A percentile compares a stretch with the other conserved stretches of the same genome.
Conservation (phyloP, 2,329 filamentous ascomycete genomes). For the Amphichorda felina region DNA sequence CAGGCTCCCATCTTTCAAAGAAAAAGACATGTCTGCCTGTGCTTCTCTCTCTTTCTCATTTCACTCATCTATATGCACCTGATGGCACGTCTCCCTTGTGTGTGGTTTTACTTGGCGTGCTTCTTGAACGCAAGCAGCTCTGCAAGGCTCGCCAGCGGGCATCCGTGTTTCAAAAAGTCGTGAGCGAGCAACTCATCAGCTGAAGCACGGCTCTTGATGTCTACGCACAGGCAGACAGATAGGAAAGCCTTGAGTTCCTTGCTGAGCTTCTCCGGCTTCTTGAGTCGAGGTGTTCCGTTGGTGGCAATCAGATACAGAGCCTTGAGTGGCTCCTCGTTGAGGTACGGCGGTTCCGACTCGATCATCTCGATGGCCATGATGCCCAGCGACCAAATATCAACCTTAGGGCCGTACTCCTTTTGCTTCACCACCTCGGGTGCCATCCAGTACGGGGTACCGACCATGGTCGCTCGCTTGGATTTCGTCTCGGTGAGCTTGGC, state of each 20-base stretch:
- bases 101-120: constrained; percentile 42
- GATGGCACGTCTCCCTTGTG: neutral
- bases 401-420: constrained; percentile 96
- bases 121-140: constrained; percentile 85
- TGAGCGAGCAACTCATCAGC: constrained; percentile 82
- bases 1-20: no score
- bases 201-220: constrained; percentile 88
- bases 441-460: constrained; percentile 99
- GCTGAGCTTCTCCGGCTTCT: constrained; percentile 96
- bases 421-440: constrained; percentile 98
- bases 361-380: constrained; percentile 99
- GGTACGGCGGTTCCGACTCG: constrained; percentile 92
- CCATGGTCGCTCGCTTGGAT: constrained; percentile 97
- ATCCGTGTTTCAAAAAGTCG: constrained; percentile 90
- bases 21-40: no score
- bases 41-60: neutral
- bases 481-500: constrained; percentile 96
- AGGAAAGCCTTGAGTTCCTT: constrained; percentile 97
- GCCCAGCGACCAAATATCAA: constrained; percentile 96
- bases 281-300: constrained; percentile 89
- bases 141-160: constrained; percentile 68
- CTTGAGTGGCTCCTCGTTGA: constrained; percentile 96
- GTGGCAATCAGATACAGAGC: constrained; percentile 96
- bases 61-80: neutral
- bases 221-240: constrained; percentile 90